Percentiles rank a stretch among this genome's conserved stretches.
Conservation (phyloP, 2,329 filamentous ascomycete genomes). For the Colletotrichum lindemuthianum region DNA sequence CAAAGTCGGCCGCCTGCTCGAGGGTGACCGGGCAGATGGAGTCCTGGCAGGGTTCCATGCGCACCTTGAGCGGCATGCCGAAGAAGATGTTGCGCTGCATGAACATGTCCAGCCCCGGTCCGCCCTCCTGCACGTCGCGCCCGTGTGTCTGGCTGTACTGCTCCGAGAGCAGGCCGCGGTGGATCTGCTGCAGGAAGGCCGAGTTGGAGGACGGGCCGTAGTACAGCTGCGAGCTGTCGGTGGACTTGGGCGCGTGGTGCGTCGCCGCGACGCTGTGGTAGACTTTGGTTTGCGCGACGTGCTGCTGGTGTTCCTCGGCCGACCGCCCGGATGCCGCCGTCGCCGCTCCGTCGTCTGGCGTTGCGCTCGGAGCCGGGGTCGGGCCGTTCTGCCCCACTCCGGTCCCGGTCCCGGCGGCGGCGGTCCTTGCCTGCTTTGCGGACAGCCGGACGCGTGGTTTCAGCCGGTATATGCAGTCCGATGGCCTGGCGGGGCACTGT, state of each 20-base stretch:
- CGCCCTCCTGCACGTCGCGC: slow-evolving; percentile 40
- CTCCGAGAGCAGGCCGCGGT: slow-evolving; percentile 40
- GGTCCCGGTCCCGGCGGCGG: slow-evolving; percentile 45
- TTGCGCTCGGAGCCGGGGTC: background rate
- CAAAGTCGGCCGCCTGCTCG: slow-evolving; percentile 36
- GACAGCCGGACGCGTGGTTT: slow-evolving; percentile 32
- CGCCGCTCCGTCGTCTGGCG: slow-evolving; percentile 7
- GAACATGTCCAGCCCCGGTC: slow-evolving; percentile 42
- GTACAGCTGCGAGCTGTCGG: slow-evolving; percentile 42
- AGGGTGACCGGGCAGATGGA: slow-evolving; percentile 28
- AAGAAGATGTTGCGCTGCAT: slow-evolving; percentile 45
- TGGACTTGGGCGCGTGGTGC: slow-evolving; percentile 37
- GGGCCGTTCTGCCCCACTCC: background rate
- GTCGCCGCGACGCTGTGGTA: slow-evolving; percentile 39
- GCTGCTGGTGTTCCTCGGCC: slow-evolving; percentile 37
- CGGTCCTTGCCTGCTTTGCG: slow-evolving; percentile 47
- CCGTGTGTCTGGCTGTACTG: slow-evolving; percentile 29
- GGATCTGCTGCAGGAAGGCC: slow-evolving; percentile 44
- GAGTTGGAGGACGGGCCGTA: slow-evolving; percentile 44
- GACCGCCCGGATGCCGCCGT: slow-evolving; percentile 10
- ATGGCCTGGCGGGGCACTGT: slow-evolving; percentile 34
- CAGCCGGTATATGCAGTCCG: slow-evolving; percentile 36
- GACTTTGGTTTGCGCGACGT: slow-evolving; percentile 46
- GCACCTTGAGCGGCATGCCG: slow-evolving; percentile 40
- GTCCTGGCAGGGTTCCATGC: slow-evolving; percentile 27